Evolutionary conservation across 2,329 filamentous ascomycete genomes (phyloP).

Genomic region (Curvularia sp.): DNA sequence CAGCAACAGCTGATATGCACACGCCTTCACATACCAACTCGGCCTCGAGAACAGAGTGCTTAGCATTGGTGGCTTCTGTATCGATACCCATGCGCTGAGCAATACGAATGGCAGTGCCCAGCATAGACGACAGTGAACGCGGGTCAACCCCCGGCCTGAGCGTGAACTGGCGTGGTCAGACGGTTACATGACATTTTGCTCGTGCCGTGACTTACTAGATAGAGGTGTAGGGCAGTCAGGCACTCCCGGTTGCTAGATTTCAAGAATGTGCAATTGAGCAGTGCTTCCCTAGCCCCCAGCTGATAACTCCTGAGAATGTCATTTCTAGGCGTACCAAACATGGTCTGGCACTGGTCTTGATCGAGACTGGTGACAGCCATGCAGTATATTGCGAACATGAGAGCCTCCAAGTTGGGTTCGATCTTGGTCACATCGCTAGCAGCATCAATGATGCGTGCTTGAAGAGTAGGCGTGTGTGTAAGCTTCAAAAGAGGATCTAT

Average conservation of each 20-base stretch:
- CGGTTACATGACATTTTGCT: background rate
- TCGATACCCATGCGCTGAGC: slow-evolving; percentile 68
- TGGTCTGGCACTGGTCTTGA: slow-evolving; percentile 61
- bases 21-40: slow-evolving; percentile 53
- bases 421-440: slow-evolving; percentile 58
- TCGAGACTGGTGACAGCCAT: slow-evolving; percentile 59
- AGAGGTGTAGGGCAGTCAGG: slow-evolving; percentile 63
- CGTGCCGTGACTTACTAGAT: slow-evolving; percentile 55
- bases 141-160: slow-evolving; percentile 59
- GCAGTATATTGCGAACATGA: slow-evolving; percentile 49
- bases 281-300: slow-evolving; percentile 67
- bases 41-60: slow-evolving; percentile 63
- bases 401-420: slow-evolving; percentile 65
- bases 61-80: slow-evolving; percentile 60
- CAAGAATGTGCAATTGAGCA: slow-evolving; percentile 64
- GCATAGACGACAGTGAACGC: slow-evolving; percentile 61
- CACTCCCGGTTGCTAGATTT: slow-evolving; percentile 63
- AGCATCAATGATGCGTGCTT: slow-evolving; percentile 69
- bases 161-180: slow-evolving; percentile 52
- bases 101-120: slow-evolving; percentile 65
- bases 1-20: background rate
- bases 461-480: slow-evolving; percentile 40
- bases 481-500: slow-evolving; percentile 44
- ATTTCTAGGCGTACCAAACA: slow-evolving; percentile 62
- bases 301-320: slow-evolving; percentile 64